Conservation (phyloP, 2,329 filamentous ascomycete species). For the Beauveria bassiana region DNA sequence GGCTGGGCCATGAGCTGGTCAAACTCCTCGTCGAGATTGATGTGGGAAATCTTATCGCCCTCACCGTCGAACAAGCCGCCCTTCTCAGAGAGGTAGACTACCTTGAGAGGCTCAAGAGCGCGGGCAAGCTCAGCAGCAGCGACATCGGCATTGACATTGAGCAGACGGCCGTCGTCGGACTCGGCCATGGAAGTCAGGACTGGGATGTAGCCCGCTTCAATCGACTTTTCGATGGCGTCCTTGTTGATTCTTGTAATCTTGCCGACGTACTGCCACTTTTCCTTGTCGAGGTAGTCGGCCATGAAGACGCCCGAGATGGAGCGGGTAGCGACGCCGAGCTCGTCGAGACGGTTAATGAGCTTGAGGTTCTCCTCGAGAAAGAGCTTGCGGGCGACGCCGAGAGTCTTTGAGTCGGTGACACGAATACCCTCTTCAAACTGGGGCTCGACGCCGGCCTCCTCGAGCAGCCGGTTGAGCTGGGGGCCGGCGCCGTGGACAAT, state of each 20-base stretch:
- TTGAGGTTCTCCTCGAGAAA: slow-evolving; percentile 95
- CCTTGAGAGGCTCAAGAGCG: slow-evolving; percentile 86
- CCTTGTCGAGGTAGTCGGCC: slow-evolving; percentile 91
- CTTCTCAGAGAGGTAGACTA: slow-evolving; percentile 98
- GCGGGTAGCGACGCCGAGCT: slow-evolving; percentile 79
- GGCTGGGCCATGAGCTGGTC: slow-evolving; percentile 85
- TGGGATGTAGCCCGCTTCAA: slow-evolving; percentile 83
- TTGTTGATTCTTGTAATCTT: slow-evolving; percentile 93
- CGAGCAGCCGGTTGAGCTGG: slow-evolving; percentile 85
- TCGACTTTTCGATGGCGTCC: slow-evolving; percentile 80
- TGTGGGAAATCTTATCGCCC: slow-evolving; percentile 89
- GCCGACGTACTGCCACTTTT: slow-evolving; percentile 91
- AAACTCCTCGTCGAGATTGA: slow-evolving; percentile 96
- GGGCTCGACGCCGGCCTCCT: slow-evolving; percentile 86
- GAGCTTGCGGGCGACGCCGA: slow-evolving; percentile 81
- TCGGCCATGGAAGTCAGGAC: slow-evolving; percentile 96
- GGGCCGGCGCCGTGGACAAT: slow-evolving; percentile 94
- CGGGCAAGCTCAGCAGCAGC: slow-evolving; percentile 89
- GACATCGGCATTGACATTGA: slow-evolving; percentile 97
- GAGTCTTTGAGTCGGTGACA: slow-evolving; percentile 90
- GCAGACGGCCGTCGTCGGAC: slow-evolving; percentile 78
- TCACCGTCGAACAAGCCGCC: slow-evolving; percentile 91
- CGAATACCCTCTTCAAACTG: slow-evolving; percentile 95
- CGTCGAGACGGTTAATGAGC: slow-evolving; percentile 81
- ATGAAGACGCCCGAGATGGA: slow-evolving; percentile 88